Conservation (phyloP, 176 grass and related monocot species). For the Puccinellia tenuiflora region DNA sequence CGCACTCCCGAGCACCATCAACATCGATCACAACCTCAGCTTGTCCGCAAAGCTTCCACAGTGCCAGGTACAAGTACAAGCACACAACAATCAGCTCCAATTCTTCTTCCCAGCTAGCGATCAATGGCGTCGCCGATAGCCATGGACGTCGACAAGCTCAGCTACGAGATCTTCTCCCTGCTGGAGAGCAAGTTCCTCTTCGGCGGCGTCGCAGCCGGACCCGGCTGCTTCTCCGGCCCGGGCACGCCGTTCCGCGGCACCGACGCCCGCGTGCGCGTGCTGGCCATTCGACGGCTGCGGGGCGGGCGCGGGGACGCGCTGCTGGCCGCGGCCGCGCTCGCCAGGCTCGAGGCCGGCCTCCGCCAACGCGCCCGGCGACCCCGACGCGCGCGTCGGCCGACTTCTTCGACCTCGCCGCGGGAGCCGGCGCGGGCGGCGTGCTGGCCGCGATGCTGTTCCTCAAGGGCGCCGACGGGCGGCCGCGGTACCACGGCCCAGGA, state of each 20-base stretch:
- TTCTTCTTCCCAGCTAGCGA: background rate
- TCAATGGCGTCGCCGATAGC: conserved; percentile 25
- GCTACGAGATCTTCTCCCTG: conserved; percentile 68
- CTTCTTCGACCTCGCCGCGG: conserved; percentile 72
- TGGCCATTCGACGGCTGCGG: conserved; percentile 75
- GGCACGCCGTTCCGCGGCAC: background rate
- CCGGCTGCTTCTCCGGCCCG: conserved; percentile 4
- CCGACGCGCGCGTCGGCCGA: conserved; percentile 44
- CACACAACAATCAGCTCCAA: no score
- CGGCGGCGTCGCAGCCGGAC: background rate
- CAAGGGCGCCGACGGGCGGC: conserved; percentile 38
- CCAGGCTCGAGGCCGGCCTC: conserved; percentile 49
- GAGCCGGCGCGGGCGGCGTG: conserved; percentile 47
- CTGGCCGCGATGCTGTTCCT: conserved; percentile 64
- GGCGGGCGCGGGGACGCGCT: conserved; percentile 39
- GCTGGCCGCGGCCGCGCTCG: conserved; percentile 47
- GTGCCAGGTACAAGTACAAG: background rate
- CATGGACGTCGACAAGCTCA: conserved; percentile 45
- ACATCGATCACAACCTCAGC: background rate
- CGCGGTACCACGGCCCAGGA: conserved; percentile 55
- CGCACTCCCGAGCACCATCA: background rate
- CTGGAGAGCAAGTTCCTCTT: conserved; percentile 73
- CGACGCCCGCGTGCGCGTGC: conserved; percentile 42
- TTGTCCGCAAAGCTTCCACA: no score
- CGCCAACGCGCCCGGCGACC: conserved; percentile 28